phyloP scores from a whole-genome alignment of 1,139 yeast genomes.

The Arxiozyma bovina region DNA sequence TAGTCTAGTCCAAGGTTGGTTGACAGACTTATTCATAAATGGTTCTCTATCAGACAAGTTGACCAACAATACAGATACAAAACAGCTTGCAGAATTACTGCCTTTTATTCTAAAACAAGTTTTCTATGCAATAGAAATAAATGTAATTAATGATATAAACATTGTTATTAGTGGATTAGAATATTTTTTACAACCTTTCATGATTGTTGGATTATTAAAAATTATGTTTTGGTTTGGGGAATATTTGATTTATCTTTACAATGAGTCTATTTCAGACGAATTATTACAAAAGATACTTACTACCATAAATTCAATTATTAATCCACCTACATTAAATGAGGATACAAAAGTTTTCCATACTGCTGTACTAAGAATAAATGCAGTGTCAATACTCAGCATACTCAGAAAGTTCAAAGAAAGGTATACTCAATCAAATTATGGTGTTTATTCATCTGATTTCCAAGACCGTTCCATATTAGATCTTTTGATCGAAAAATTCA shows the following conservation, averaged over 20 bases:
- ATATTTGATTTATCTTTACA: conserved; percentile 19
- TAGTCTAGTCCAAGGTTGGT: conserved; percentile 64
- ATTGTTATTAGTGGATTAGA: conserved; percentile 47
- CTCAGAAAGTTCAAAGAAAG: conserved; percentile 18
- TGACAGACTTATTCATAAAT: conserved; percentile 68
- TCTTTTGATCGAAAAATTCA: conserved; percentile 19
- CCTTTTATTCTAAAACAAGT: conserved; percentile 73
- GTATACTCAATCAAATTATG: conserved; percentile 24
- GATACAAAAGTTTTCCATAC: conserved; percentile 27
- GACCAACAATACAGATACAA: conserved; percentile 55
- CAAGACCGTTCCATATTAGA: conserved; percentile 24
- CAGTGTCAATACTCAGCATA: conserved; percentile 20
- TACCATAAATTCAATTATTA: conserved; percentile 20
- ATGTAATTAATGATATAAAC: conserved; percentile 38
- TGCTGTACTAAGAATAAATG: conserved; percentile 25
- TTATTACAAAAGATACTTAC: conserved; percentile 20
- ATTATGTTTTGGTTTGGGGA: conserved; percentile 28
- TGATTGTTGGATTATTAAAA: conserved; percentile 27
- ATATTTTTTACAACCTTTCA: conserved; percentile 54
- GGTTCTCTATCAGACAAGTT: conserved; percentile 84
- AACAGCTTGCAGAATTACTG: conserved; percentile 59
- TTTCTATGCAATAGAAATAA: conserved; percentile 49
- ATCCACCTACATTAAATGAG: conserved; percentile 25
- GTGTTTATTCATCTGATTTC: conserved; percentile 27
- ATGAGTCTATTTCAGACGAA: conserved; percentile 14